Conservation (phyloP, 2,329 filamentous ascomycete genomes). For the Aspergillus latus region DNA sequence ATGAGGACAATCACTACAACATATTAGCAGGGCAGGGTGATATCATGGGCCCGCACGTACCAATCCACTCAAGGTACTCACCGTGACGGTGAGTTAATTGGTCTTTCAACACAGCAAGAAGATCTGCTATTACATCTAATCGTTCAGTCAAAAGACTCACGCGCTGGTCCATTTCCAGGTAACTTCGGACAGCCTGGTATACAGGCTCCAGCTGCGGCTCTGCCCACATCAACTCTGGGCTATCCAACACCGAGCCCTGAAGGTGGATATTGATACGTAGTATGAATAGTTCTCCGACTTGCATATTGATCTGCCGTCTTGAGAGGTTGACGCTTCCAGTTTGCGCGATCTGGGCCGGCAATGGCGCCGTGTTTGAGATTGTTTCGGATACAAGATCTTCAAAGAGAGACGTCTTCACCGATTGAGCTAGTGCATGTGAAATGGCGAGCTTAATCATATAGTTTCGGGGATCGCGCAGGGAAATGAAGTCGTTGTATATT, state of each 20-base stretch:
- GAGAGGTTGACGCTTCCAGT: slow-evolving; percentile 90
- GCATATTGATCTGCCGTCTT: slow-evolving; percentile 95
- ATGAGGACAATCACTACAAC: slow-evolving; percentile 84
- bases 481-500: slow-evolving; percentile 99
- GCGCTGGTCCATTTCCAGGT: slow-evolving; percentile 96
- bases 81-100: slow-evolving; percentile 92
- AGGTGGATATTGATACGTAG: slow-evolving; percentile 96
- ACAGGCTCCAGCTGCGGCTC: slow-evolving; percentile 96
- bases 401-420: slow-evolving; percentile 95
- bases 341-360: slow-evolving; percentile 86
- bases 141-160: slow-evolving; percentile 86
- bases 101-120: slow-evolving; percentile 90
- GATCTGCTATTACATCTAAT: slow-evolving; percentile 87
- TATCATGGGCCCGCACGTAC: slow-evolving; percentile 52
- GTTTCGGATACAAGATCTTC: slow-evolving; percentile 94
- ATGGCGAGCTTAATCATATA: slow-evolving; percentile 99
- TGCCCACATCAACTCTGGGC: slow-evolving; percentile 96
- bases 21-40: slow-evolving; percentile 18
- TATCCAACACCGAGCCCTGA: slow-evolving; percentile 93
- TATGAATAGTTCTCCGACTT: slow-evolving; percentile 98
- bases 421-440: slow-evolving; percentile 91
- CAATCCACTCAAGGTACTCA: slow-evolving; percentile 86
- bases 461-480: slow-evolving; percentile 85
- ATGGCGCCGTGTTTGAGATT: slow-evolving; percentile 87
- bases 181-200: slow-evolving; percentile 91